Conservation (phyloP, 495 filamentous ascomycete genomes). For the Penicillium ochrochloron region DNA sequence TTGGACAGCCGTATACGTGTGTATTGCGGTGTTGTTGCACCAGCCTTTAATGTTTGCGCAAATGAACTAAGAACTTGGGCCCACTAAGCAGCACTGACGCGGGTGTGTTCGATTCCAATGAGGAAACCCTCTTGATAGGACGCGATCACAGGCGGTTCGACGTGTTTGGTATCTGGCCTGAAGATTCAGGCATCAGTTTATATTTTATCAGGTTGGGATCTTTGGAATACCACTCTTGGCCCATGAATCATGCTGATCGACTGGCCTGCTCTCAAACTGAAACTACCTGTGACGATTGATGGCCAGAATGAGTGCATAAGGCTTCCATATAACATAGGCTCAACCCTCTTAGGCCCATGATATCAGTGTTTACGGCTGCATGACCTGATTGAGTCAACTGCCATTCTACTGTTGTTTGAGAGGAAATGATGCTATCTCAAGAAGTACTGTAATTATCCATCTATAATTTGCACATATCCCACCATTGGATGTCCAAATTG, state of each 20-base stretch:
- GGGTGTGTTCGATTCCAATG: not conserved
- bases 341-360: not conserved
- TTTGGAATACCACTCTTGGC: not conserved
- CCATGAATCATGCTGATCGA: not conserved
- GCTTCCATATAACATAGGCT: not conserved
- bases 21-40: not conserved
- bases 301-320: no score
- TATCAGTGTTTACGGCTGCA: not conserved
- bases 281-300: not conserved
- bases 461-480: not conserved
- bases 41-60: not conserved
- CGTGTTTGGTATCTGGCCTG: not conserved
- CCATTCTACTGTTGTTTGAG: no score
- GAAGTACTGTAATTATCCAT: no score
- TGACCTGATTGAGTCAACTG: no score
- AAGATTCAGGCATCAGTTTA: not conserved
- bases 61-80: not conserved
- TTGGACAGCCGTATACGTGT: not conserved
- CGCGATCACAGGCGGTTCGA: slow-evolving; percentile 5
- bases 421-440: no score
- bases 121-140: not conserved
- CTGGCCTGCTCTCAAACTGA: not conserved
- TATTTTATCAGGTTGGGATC: not conserved
- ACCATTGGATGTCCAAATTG: not conserved
- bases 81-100: not conserved